A percentile compares a stretch with the other conserved stretches of the same genome.
Evolutionary conservation across 2,329 filamentous ascomycete species (phyloP).

Genomic region (Harringtonia aguacate): DNA sequence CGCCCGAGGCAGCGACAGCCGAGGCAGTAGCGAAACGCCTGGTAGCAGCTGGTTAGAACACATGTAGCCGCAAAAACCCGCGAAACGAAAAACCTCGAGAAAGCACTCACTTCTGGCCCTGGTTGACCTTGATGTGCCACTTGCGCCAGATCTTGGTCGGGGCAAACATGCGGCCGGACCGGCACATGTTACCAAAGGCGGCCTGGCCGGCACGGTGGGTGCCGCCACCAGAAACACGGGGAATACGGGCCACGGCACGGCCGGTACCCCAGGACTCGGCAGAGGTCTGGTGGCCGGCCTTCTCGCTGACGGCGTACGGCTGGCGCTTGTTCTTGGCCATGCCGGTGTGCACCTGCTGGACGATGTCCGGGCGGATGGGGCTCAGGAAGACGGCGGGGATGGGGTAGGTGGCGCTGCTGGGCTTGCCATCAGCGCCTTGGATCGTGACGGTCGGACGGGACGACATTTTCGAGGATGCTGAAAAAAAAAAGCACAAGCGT

Average conservation of each 20-base stretch:
- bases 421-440: conserved; percentile 89
- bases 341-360: conserved; percentile 97
- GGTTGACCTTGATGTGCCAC: conserved; percentile 99
- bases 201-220: conserved; percentile 99
- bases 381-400: conserved; percentile 94
- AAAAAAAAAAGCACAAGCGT: not conserved
- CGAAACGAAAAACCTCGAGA: conserved; percentile 77
- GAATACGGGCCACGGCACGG: conserved; percentile 99
- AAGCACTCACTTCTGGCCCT: conserved; percentile 77
- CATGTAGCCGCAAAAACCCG: too few relatives aligned
- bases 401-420: conserved; percentile 79
- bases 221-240: conserved; percentile 99
- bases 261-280: conserved; percentile 99
- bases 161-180: conserved; percentile 99
- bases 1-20: conserved; percentile 91
- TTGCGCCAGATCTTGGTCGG: conserved; percentile 99
- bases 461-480: conserved; percentile 51
- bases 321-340: conserved; percentile 99
- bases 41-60: too few relatives aligned
- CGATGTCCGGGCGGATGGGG: conserved; percentile 97
- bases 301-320: conserved; percentile 99
- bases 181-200: conserved; percentile 99
- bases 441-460: conserved; percentile 96
- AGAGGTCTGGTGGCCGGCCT: conserved; percentile 99
- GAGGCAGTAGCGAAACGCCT: conserved; percentile 97